Evolutionary conservation across 1,139 yeast species (phyloP).

Genomic region (Debaryomyces sp.): DNA sequence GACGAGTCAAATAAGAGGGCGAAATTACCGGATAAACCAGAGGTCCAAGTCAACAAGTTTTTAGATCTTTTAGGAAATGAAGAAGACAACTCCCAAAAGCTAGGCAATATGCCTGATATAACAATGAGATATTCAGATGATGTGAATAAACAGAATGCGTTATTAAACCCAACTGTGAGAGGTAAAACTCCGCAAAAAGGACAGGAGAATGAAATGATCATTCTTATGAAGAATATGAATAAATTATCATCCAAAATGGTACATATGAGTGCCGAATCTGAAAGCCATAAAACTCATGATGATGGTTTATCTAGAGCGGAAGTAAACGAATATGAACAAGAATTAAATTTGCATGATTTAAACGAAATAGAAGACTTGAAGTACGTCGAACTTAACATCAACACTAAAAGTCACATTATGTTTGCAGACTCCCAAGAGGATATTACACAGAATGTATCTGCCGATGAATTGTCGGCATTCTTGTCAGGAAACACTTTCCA

Average conservation of each 20-base stretch:
- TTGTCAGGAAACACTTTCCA: slow-evolving; percentile 24
- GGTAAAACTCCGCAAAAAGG: slow-evolving; percentile 30
- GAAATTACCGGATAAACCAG: slow-evolving; percentile 16
- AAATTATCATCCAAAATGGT: slow-evolving; percentile 83
- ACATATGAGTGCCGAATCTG: slow-evolving; percentile 38
- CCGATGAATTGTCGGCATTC: slow-evolving; percentile 28
- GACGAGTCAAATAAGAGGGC: slow-evolving; percentile 14
- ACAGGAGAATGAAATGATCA: slow-evolving; percentile 65
- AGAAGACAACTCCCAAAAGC: slow-evolving; percentile 74
- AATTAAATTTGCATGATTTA: slow-evolving; percentile 64
- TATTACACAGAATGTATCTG: slow-evolving; percentile 7
- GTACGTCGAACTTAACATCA: slow-evolving; percentile 61
- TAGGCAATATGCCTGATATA: slow-evolving; percentile 84
- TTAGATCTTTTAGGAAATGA: slow-evolving; percentile 81
- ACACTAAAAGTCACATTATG: slow-evolving; percentile 24
- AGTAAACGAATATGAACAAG: slow-evolving; percentile 45
- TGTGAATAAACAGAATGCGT: slow-evolving; percentile 8
- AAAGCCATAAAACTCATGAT: slow-evolving; percentile 9
- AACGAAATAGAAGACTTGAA: slow-evolving; percentile 52
- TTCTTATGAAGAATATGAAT: slow-evolving; percentile 86
- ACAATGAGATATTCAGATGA: slow-evolving; percentile 79
- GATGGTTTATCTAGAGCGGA: slow-evolving; percentile 30
- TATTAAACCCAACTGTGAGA: slow-evolving; percentile 3
- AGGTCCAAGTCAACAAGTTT: slow-evolving; percentile 50
- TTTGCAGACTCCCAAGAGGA: slow-evolving; percentile 1